A percentile compares a stretch with the other conserved stretches of the same genome.
Evolutionary conservation across 345 rosid species (phyloP).

Genomic region (Citrus australasica): DNA sequence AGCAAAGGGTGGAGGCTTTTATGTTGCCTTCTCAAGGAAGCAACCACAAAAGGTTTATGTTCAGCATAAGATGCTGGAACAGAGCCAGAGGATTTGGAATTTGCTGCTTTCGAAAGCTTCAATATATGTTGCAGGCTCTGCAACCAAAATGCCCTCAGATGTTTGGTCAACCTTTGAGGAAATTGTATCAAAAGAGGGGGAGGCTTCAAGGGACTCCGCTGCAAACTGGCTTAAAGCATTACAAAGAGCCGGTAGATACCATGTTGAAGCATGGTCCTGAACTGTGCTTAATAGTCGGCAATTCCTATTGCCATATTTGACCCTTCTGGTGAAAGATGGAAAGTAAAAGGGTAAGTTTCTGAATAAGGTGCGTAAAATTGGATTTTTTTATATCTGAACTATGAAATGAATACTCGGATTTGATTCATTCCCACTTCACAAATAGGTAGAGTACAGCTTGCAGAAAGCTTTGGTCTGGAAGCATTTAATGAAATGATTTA

Average conservation of each 20-base stretch:
- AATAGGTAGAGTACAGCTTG: too few species aligned
- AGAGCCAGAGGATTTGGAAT: constrained; percentile 59
- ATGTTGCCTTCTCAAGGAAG: constrained; percentile 85
- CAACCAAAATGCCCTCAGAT: constrained; percentile 90
- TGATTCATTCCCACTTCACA: too few species aligned
- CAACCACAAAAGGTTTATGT: constrained; percentile 87
- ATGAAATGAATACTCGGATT: too few species aligned
- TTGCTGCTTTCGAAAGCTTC: constrained; percentile 61
- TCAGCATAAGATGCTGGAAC: constrained; percentile 75
- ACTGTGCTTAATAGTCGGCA: background rate
- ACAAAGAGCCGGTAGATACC: constrained; percentile 78
- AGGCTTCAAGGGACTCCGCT: constrained; percentile 55
- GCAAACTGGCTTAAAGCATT: constrained; percentile 54
- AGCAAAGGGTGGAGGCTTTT: constrained; percentile 78
- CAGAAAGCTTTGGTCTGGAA: too few species aligned
- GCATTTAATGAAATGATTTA: too few species aligned
- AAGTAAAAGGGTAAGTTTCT: background rate
- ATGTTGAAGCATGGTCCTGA: constrained; percentile 97
- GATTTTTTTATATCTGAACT: too few species aligned
- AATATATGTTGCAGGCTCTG: constrained; percentile 79
- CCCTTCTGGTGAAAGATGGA: background rate
- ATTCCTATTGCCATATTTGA: background rate
- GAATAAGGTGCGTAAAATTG: background rate
- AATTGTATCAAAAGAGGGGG: constrained; percentile 56
- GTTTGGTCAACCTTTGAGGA: constrained; percentile 77